These are phyloP conservation scores for Ophiostoma fasciatum DNA, from an alignment of 2,329 filamentous ascomycete genomes.

Conservation along the genomic window DNA sequence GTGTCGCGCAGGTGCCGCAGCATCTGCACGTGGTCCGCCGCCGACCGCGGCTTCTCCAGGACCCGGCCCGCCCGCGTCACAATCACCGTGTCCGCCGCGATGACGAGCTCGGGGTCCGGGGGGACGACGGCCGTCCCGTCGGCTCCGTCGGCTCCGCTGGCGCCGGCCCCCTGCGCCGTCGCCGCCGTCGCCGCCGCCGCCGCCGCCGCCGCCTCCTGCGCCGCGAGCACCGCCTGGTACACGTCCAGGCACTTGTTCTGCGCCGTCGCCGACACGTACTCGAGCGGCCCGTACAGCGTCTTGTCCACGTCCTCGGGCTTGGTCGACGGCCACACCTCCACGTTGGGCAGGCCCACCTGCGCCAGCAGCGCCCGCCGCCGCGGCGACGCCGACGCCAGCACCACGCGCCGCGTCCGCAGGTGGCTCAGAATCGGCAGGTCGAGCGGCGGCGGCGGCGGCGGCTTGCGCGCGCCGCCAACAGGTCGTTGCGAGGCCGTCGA, in stretches of 20 bases:
- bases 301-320: slow-evolving; percentile 81
- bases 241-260: slow-evolving; percentile 70
- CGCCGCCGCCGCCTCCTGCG: slow-evolving; percentile 16
- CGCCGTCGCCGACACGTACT: slow-evolving; percentile 84
- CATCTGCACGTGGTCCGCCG: slow-evolving; percentile 73
- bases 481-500: slow-evolving; percentile 26
- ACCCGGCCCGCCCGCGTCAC: slow-evolving; percentile 62
- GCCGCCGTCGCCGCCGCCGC: slow-evolving; percentile 13
- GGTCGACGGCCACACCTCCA: slow-evolving; percentile 74
- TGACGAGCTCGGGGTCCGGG: slow-evolving; percentile 65
- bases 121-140: slow-evolving; percentile 17
- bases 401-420: slow-evolving; percentile 64
- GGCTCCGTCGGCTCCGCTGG: too few species aligned
- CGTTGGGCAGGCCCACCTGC: slow-evolving; percentile 60
- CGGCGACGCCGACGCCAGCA: slow-evolving; percentile 83
- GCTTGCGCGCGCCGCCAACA: too few species aligned
- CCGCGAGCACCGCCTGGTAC: slow-evolving; percentile 29
- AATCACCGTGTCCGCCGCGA: slow-evolving; percentile 85
- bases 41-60: slow-evolving; percentile 77
- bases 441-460: slow-evolving; percentile 46
- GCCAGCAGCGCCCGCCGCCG: slow-evolving; percentile 68
- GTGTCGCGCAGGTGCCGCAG: slow-evolving; percentile 68
- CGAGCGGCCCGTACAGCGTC: slow-evolving; percentile 55
- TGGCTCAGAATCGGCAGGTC: slow-evolving; percentile 65
- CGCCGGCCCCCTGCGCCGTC: slow-evolving; percentile 8